Evolutionary conservation across 768 basidiomycete species (phyloP), one percentile per base, ranked within the genome.

Genomic region (Lentinula sp.): DNA sequence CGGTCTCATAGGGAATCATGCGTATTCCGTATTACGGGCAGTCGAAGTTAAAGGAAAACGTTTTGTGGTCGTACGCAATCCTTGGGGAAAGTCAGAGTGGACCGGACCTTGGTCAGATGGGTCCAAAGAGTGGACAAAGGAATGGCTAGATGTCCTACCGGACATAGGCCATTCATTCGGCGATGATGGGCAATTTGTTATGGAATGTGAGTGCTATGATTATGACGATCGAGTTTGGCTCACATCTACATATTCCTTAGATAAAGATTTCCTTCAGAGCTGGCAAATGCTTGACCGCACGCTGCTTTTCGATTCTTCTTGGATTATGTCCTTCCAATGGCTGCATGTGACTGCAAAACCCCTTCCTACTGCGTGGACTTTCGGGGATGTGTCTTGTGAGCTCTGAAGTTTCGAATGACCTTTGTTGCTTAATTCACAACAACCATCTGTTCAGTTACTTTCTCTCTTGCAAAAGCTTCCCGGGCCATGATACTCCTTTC

Each of bases 51-150:
- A 74, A 11, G 78, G 77, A 3, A 81, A 78, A 62, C 73, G 79
- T 4, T 82, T 83, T 65, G 70, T 82, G 16, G 74, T 80, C 13
- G 66, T 83, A 5, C 70, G 81, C 2, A 82, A 83, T 67, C 81
- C 61, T 5, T 62, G 61, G 61, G 61, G 61, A 28, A 3, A 52
- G 10, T 58, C 61, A n/a, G 61, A 62, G 39, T 62, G 61, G 61
- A 62, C 61, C n/a, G 61, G 61, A 5, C 55, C 46, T 9, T 62
- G 61, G 61, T 77, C 77, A 1, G 82, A 84, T 64, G 83, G 84
- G 0, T 78, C 80, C 4, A 82, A 82, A 61, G 82, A 84, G 65
- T 85, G 84, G 84, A 81, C 76, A 1, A 59, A 62, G 8, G 81
- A 83, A 61, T 84, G 82, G 83, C 62, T 83, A 0, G 70, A 71